Evolutionary conservation across 352 stramenopile genomes (phyloP).

Genomic region (Elongisporangium undulatum): DNA sequence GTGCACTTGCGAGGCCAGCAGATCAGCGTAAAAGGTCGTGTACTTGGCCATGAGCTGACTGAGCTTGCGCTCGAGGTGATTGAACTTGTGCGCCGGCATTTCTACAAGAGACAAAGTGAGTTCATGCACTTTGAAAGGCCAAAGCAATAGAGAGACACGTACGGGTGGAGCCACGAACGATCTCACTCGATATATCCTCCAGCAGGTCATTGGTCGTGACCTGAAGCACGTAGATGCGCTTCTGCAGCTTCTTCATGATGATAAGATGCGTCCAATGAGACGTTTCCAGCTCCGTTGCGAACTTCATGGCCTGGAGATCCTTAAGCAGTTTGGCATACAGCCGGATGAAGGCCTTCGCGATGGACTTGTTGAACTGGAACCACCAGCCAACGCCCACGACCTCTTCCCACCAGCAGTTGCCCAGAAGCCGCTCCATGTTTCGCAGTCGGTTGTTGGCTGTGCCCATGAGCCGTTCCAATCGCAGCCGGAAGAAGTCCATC

Average conservation of each 20-base stretch:
- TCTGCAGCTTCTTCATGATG: slow-evolving; percentile 62
- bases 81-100: slow-evolving; percentile 46
- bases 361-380: slow-evolving; percentile 69
- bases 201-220: slow-evolving; percentile 59
- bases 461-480: slow-evolving; percentile 39
- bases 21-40: slow-evolving; percentile 42
- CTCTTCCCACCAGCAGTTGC: slow-evolving; percentile 76
- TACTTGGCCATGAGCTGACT: slow-evolving; percentile 57
- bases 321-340: slow-evolving; percentile 51
- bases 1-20: slow-evolving; percentile 34
- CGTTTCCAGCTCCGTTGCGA: slow-evolving; percentile 64
- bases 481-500: slow-evolving; percentile 69
- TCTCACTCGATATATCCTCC: slow-evolving; percentile 48
- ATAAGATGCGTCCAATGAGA: slow-evolving; percentile 55
- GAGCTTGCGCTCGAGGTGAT: slow-evolving; percentile 42
- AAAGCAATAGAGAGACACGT: slow-evolving; percentile 7
- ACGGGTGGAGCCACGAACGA: slow-evolving; percentile 17
- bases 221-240: slow-evolving; percentile 63
- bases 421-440: slow-evolving; percentile 50
- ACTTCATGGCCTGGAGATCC: slow-evolving; percentile 67
- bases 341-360: slow-evolving; percentile 63
- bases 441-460: slow-evolving; percentile 22
- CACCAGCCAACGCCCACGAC: slow-evolving; percentile 42
- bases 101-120: slow-evolving; percentile 12
- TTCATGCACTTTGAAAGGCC: slow-evolving; percentile 21